These are phyloP conservation scores for Colletotrichum zoysiae DNA, from an alignment of 2,329 filamentous ascomycete species.

Conservation along the genomic window DNA sequence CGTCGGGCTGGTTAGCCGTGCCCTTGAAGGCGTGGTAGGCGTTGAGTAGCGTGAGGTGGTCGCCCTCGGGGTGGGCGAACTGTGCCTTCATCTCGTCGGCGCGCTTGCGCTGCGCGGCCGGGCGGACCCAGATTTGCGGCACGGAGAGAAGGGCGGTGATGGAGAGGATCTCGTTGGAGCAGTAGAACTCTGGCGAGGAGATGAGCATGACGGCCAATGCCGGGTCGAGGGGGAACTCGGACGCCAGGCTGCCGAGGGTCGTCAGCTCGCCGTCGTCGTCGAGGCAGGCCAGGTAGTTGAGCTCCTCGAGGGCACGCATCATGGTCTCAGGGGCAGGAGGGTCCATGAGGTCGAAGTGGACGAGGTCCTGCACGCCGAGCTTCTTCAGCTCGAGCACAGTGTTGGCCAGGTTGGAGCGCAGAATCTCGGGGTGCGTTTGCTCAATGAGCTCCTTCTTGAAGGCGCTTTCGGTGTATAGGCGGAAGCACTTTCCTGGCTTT, in stretches of 20 bases:
- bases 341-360: constrained; percentile 99
- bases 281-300: constrained; percentile 96
- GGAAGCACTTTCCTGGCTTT: constrained; percentile 97
- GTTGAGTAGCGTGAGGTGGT: constrained; percentile 96
- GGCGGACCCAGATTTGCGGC: constrained; percentile 92
- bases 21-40: constrained; percentile 98
- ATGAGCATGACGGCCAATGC: constrained; percentile 97
- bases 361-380: constrained; percentile 92
- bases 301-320: constrained; percentile 96
- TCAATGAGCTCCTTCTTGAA: constrained; percentile 99
- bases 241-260: constrained; percentile 84
- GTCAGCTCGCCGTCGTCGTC: constrained; percentile 97
- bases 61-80: constrained; percentile 92
- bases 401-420: constrained; percentile 93
- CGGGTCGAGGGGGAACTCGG: constrained; percentile 95
- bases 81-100: constrained; percentile 98
- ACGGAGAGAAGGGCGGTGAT: constrained; percentile 95
- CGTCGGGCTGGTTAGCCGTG: constrained; percentile 71
- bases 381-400: constrained; percentile 98
- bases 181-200: constrained; percentile 96
- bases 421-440: constrained; percentile 95
- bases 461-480: constrained; percentile 92
- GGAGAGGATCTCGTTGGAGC: constrained; percentile 97
- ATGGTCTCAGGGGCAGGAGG: constrained; percentile 97
- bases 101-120: constrained; percentile 85